phyloP scores from a whole-genome alignment of 768 basidiomycete genomes.

The Collybiopsis confluens region DNA sequence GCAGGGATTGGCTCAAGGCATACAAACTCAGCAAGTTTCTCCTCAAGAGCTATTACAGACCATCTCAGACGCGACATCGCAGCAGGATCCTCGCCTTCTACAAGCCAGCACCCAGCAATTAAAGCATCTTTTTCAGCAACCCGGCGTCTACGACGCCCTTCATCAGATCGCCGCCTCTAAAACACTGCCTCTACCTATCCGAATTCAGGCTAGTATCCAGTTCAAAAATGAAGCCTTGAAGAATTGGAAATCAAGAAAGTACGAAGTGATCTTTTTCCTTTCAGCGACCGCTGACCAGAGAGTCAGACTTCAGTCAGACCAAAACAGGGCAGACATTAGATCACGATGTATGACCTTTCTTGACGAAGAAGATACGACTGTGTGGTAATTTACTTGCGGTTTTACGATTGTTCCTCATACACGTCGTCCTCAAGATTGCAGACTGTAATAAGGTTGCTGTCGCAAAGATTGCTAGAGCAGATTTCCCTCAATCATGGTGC shows the following conservation, averaged over 20 bases:
- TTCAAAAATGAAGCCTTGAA: slow-evolving; percentile 76
- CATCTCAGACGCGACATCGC: slow-evolving; percentile 66
- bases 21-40: slow-evolving; percentile 41
- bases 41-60: slow-evolving; percentile 64
- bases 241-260: slow-evolving; percentile 83
- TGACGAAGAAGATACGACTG: slow-evolving; percentile 75
- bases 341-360: slow-evolving; percentile 60
- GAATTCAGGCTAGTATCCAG: slow-evolving; percentile 82
- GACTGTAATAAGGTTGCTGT: slow-evolving; percentile 73
- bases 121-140: slow-evolving; percentile 61
- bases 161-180: slow-evolving; percentile 68
- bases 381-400: slow-evolving; percentile 26
- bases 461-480: slow-evolving; percentile 71
- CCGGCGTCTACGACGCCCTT: slow-evolving; percentile 68
- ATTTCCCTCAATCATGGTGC: slow-evolving; percentile 74
- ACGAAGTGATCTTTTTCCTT: slow-evolving; percentile 20
- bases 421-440: slow-evolving; percentile 54
- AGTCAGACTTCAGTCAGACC: slow-evolving; percentile 61
- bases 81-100: slow-evolving; percentile 53
- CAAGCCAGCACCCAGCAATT: slow-evolving; percentile 52
- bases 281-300: slow-evolving; percentile 8
- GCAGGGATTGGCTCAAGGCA: slow-evolving; percentile 22
- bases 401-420: background rate
- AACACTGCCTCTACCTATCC: slow-evolving; percentile 57
- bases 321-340: slow-evolving; percentile 65